Evolutionary conservation across 805 yeast species (phyloP), one percentile per base, ranked within the genome.

Genomic region (Spathaspora arborariae): DNA sequence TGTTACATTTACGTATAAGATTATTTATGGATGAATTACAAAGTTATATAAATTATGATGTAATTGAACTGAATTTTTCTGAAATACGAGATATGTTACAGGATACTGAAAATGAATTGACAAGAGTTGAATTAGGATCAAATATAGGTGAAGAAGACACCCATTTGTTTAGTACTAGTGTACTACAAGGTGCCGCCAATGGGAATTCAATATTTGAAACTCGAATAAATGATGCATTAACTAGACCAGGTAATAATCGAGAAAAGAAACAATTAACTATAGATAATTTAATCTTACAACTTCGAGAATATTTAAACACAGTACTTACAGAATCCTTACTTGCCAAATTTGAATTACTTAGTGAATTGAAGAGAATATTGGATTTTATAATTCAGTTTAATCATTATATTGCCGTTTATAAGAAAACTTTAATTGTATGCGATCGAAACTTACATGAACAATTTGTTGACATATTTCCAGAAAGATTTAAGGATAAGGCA

Each of bases 281-380:
- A 6, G 52, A 51, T 34, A 38, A 46, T 24, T 49, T 63, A 35
- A 52, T 52, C 19, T 47, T 47, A 26, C 54, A 52, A 27, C 44
- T 85, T 46, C 79, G 82, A 39, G 68, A 75, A 7, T 83, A 78
- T 55, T 66, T 88, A 50, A 85, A 82, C 58, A 78, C 83, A 2
- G 72, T 83, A 18, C 62, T 88, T 52, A 76, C 80, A 51, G 86
- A 84, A 52, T 80, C 89, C 9, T 72, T 87, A 59, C 68, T 87
- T 45, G 83, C 91, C 1, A 79, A 81, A 46, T 73, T 78, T 16
- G 72, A 70, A 41, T 62, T 84, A 44, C 67, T 84, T 39, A 70
- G 72, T 41, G 63, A 74, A 13, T 55, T 79, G 39, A 72, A 75
- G 51, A 64, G 63, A 42, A 55, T 82, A 47, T 64, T 81, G 48